Conservation (phyloP, 2,329 filamentous ascomycete genomes). For the Sclerotinia trifoliorum region DNA sequence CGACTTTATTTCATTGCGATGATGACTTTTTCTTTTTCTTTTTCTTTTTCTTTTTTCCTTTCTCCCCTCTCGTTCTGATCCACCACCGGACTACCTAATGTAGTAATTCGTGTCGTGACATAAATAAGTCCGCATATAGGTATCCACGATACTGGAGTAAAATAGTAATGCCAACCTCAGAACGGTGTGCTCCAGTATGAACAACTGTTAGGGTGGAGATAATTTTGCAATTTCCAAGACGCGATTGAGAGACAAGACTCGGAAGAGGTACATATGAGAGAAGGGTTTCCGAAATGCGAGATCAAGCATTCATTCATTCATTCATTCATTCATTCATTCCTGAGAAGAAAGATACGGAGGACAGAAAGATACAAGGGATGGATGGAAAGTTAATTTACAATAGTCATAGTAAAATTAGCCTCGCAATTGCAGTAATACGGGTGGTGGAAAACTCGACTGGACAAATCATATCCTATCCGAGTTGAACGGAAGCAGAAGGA, state of each 20-base stretch:
- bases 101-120: not conserved
- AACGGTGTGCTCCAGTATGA: not conserved
- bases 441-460: not conserved
- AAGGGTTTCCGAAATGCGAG: not conserved
- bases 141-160: not conserved
- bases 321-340: not conserved
- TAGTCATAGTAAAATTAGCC: not conserved
- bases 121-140: not conserved
- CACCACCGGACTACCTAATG: conserved; percentile 11
- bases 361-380: not conserved
- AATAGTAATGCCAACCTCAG: conserved; percentile 6
- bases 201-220: not conserved
- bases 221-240: conserved; percentile 7
- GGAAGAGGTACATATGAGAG: not conserved
- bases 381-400: not conserved
- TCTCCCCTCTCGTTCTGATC: conserved; percentile 10
- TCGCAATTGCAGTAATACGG: conserved; percentile 1
- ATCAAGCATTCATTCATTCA: not conserved
- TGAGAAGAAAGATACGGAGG: not conserved
- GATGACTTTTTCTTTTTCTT: too few species aligned
- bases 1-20: not conserved
- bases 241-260: not conserved
- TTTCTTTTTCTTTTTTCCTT: not conserved
- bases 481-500: not conserved
- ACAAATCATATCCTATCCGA: not conserved